A percentile compares a stretch with the other conserved stretches of the same genome.
These are phyloP conservation scores for Cladophialophora exuberans DNA, from an alignment of 2,329 filamentous ascomycete genomes.

Conservation along the genomic window DNA sequence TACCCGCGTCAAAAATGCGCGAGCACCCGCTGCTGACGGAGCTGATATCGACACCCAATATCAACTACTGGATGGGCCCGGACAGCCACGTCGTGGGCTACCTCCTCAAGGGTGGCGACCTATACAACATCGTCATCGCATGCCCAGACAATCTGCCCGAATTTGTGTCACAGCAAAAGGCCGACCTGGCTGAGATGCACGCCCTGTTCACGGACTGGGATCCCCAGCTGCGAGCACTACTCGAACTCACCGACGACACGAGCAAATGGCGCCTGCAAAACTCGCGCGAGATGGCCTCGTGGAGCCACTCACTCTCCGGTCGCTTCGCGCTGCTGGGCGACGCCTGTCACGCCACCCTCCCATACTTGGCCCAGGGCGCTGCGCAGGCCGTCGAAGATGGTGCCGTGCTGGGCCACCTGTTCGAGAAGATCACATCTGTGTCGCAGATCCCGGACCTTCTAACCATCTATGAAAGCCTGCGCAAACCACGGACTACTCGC, in stretches of 20 bases:
- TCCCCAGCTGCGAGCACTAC: slow-evolving; percentile 35
- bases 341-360: slow-evolving; percentile 51
- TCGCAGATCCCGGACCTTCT: slow-evolving; percentile 41
- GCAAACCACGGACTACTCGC: slow-evolving; percentile 44
- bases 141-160: slow-evolving; percentile 51
- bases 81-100: slow-evolving; percentile 56
- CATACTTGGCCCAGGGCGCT: slow-evolving; percentile 39
- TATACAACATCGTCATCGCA: slow-evolving; percentile 54
- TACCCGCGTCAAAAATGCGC: slow-evolving; percentile 53
- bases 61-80: slow-evolving; percentile 61
- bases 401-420: slow-evolving; percentile 38
- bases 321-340: slow-evolving; percentile 45
- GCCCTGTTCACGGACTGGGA: slow-evolving; percentile 39
- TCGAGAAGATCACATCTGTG: slow-evolving; percentile 34
- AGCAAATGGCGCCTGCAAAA: slow-evolving; percentile 32
- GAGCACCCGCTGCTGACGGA: slow-evolving; percentile 51
- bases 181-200: slow-evolving; percentile 38
- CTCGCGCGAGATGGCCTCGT: slow-evolving; percentile 22
- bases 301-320: slow-evolving; percentile 22
- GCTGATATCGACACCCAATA: slow-evolving; percentile 51
- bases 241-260: slow-evolving; percentile 31
- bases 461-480: slow-evolving; percentile 42
- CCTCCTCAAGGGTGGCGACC: slow-evolving; percentile 46
- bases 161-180: slow-evolving; percentile 34
- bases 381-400: slow-evolving; percentile 40